A percentile compares a stretch with the other conserved stretches of the same genome.
phyloP scores from a whole-genome alignment of 2,329 filamentous ascomycete species.

The Didymella arachidicola region DNA sequence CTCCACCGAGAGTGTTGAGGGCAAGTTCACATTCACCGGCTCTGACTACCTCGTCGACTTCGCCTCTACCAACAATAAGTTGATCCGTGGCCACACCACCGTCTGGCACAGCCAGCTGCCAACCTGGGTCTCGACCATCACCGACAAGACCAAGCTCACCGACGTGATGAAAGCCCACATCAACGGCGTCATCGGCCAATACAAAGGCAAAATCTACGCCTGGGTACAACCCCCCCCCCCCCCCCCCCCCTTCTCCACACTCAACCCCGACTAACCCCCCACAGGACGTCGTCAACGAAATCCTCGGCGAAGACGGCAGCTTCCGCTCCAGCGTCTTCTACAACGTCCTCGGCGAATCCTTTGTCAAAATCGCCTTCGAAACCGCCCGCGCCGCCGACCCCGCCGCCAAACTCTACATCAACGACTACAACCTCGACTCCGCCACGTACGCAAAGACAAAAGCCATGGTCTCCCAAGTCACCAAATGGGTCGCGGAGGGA shows the following conservation, averaged over 20 bases:
- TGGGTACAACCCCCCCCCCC: conserved; percentile 50
- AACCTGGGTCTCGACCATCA: conserved; percentile 66
- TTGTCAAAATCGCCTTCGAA: conserved; percentile 73
- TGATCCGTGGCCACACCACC: conserved; percentile 24
- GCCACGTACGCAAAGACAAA: conserved; percentile 66
- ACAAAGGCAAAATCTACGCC: conserved; percentile 69
- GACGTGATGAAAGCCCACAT: conserved; percentile 68
- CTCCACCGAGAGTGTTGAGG: conserved; percentile 58
- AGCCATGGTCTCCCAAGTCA: conserved; percentile 66
- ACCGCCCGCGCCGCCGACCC: conserved; percentile 73
- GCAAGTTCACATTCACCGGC: conserved; percentile 63
- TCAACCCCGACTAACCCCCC: background rate
- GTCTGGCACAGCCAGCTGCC: conserved; percentile 61
- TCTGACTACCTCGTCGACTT: conserved; percentile 43
- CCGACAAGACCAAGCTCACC: conserved; percentile 61
- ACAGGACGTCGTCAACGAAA: conserved; percentile 31
- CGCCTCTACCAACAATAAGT: conserved; percentile 19
- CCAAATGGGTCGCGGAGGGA: conserved; percentile 68
- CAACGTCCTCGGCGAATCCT: conserved; percentile 72
- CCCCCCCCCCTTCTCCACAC: background rate
- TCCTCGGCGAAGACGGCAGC: conserved; percentile 62
- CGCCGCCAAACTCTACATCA: conserved; percentile 75
- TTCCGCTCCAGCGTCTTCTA: conserved; percentile 70
- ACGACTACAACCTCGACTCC: conserved; percentile 71
- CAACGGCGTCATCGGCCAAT: conserved; percentile 63